Conservation (phyloP, 805 yeast genomes). For the Debaryomyces tyrocola region DNA sequence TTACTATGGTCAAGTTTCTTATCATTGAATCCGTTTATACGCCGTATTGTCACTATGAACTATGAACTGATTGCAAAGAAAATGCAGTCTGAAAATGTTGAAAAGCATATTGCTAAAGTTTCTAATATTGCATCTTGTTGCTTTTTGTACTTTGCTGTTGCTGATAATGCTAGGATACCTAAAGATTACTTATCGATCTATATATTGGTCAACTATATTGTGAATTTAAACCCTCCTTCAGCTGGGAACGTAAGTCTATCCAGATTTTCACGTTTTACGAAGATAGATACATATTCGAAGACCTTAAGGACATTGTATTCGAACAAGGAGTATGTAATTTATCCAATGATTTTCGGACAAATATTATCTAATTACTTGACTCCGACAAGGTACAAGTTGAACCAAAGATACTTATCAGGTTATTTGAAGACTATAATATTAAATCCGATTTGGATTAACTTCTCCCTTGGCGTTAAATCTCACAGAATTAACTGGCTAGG, state of each 20-base stretch:
- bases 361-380: slow-evolving; percentile 41
- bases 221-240: slow-evolving; percentile 34
- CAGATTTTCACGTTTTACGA: slow-evolving; percentile 21
- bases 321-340: slow-evolving; percentile 33
- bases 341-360: slow-evolving; percentile 38
- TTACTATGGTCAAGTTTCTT: slow-evolving; percentile 30
- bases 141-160: slow-evolving; percentile 27
- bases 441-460: slow-evolving; percentile 44
- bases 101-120: slow-evolving; percentile 6
- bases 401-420: slow-evolving; percentile 35
- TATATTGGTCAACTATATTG: slow-evolving; percentile 29
- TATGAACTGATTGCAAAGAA: not conserved
- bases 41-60: slow-evolving; percentile 7
- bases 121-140: slow-evolving; percentile 25
- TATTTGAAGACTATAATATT: slow-evolving; percentile 29
- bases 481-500: slow-evolving; percentile 30
- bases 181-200: slow-evolving; percentile 39
- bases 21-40: slow-evolving; percentile 30
- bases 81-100: not conserved
- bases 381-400: slow-evolving; percentile 34
- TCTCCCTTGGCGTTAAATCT: slow-evolving; percentile 24
- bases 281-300: slow-evolving; percentile 19
- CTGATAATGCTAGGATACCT: slow-evolving; percentile 27
- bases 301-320: slow-evolving; percentile 21
- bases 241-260: slow-evolving; percentile 27